These are phyloP conservation scores for Trichoderma koningii DNA, from an alignment of 2,329 filamentous ascomycete species.

Conservation along the genomic window DNA sequence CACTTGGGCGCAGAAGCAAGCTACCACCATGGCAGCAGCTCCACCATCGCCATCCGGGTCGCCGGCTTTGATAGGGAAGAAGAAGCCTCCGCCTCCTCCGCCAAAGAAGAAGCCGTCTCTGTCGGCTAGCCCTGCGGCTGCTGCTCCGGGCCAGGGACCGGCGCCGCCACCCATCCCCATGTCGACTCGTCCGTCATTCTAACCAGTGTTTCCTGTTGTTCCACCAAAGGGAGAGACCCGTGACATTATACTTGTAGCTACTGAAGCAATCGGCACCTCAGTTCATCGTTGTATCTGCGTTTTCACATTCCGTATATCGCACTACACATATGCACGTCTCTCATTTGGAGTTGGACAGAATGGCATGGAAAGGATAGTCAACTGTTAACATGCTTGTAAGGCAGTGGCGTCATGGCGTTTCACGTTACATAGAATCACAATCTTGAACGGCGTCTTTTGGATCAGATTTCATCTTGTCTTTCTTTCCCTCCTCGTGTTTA, in stretches of 20 bases:
- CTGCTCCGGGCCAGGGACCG: slow-evolving; percentile 33
- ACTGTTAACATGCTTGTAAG: not conserved
- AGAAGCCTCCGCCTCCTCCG: slow-evolving; percentile 56
- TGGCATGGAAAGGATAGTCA: not conserved
- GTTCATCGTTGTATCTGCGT: not conserved
- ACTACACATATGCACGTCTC: not conserved
- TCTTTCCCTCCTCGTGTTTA: slow-evolving; percentile 10
- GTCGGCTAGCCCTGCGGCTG: slow-evolving; percentile 28
- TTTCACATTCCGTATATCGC: not conserved
- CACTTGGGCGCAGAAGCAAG: slow-evolving; percentile 65
- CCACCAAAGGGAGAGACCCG: not conserved
- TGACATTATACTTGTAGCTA: not conserved
- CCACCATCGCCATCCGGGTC: slow-evolving; percentile 22
- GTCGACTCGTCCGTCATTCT: slow-evolving; percentile 53
- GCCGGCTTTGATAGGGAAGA: slow-evolving; percentile 45
- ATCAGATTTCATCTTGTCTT: slow-evolving; percentile 13
- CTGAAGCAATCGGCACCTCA: not conserved
- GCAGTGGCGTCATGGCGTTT: not conserved
- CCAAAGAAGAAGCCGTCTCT: slow-evolving; percentile 55
- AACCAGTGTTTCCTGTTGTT: slow-evolving; percentile 1
- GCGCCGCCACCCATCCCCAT: slow-evolving; percentile 56
- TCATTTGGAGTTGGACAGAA: slow-evolving; percentile 7
- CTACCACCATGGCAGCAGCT: slow-evolving; percentile 62
- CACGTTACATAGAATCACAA: not conserved
- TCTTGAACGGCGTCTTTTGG: not conserved